Percentiles rank a stretch among this genome's conserved stretches.
Evolutionary conservation across 1,284 basidiomycete genomes (phyloP).

Genomic region (Earliella scabrosa): DNA sequence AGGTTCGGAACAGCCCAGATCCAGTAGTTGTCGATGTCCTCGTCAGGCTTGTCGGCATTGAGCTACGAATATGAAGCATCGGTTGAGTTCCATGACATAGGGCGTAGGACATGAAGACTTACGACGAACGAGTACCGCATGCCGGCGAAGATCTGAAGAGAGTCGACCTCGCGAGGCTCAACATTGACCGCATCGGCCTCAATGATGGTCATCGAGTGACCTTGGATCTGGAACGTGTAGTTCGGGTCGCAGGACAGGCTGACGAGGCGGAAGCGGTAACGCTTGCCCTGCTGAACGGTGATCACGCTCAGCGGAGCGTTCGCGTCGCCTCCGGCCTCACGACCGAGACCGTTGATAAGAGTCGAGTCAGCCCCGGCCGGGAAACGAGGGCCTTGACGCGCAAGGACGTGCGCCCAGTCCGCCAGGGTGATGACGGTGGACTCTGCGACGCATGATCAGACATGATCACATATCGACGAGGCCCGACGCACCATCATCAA

Average conservation of each 20-base stretch:
- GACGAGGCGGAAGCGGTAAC: conserved; percentile 51
- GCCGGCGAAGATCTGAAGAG: conserved; percentile 38
- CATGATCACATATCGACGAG: no score
- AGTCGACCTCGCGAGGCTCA: conserved; percentile 36
- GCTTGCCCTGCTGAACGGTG: conserved; percentile 36
- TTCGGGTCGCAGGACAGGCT: conserved; percentile 47
- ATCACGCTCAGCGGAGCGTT: conserved; percentile 35
- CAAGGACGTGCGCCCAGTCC: conserved; percentile 31
- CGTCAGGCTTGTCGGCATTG: conserved; percentile 21
- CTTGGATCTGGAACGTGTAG: conserved; percentile 41
- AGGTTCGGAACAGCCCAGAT: conserved; percentile 34
- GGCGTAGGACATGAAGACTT: not conserved
- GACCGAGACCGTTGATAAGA: conserved; percentile 56
- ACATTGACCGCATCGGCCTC: conserved; percentile 40
- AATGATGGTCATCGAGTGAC: conserved; percentile 42
- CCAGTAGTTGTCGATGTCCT: conserved; percentile 23
- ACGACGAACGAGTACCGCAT: conserved; percentile 45
- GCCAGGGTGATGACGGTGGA: conserved; percentile 29
- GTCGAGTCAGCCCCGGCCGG: conserved; percentile 35
- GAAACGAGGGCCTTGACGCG: conserved; percentile 16
- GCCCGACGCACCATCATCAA: conserved; percentile 44
- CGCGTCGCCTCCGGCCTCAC: conserved; percentile 25
- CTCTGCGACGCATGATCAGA: conserved; percentile 14
- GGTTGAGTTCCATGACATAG: not conserved
- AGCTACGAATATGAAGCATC: not conserved